Evolutionary conservation across 116 monocot genomes (phyloP).

Genomic region (Zostera marina): DNA sequence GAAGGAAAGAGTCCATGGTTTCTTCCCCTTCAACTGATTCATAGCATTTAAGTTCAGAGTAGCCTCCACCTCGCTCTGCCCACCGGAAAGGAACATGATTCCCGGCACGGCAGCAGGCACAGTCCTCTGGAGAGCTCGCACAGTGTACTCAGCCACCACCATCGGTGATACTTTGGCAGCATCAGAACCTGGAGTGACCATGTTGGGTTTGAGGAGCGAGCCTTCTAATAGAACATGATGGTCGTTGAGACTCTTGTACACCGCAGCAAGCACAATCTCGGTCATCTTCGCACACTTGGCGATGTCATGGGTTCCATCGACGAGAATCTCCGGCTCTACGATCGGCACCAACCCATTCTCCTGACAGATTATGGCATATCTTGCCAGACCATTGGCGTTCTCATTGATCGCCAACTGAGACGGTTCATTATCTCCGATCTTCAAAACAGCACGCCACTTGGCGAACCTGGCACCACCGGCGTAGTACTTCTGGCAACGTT

Average conservation of each 20-base stretch:
- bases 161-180: slow-evolving; percentile 9
- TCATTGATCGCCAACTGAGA: slow-evolving; percentile 16
- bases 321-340: slow-evolving; percentile 37
- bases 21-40: too few species aligned
- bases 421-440: slow-evolving; percentile 23
- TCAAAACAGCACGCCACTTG: slow-evolving; percentile 14
- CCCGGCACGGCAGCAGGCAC: not conserved
- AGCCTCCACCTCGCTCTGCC: slow-evolving; percentile 36
- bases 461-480: slow-evolving; percentile 14
- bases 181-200: slow-evolving; percentile 33
- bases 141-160: slow-evolving; percentile 26
- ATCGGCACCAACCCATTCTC: slow-evolving; percentile 30
- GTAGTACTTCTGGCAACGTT: slow-evolving; percentile 22
- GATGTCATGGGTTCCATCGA: slow-evolving; percentile 4
- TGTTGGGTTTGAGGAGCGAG: slow-evolving; percentile 27
- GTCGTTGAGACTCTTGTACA: slow-evolving; percentile 26
- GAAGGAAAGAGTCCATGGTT: too few species aligned
- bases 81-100: not conserved
- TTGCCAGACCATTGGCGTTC: slow-evolving; percentile 7
- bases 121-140: slow-evolving; percentile 15
- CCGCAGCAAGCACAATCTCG: slow-evolving; percentile 24
- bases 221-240: too few species aligned
- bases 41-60: slow-evolving; percentile 13
- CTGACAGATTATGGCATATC: slow-evolving; percentile 34
- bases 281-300: slow-evolving; percentile 16